A percentile compares a stretch with the other conserved stretches of the same genome.
These are phyloP conservation scores for Chaetomium sp. DNA, from an alignment of 2,329 filamentous ascomycete genomes.

Conservation along the genomic window DNA sequence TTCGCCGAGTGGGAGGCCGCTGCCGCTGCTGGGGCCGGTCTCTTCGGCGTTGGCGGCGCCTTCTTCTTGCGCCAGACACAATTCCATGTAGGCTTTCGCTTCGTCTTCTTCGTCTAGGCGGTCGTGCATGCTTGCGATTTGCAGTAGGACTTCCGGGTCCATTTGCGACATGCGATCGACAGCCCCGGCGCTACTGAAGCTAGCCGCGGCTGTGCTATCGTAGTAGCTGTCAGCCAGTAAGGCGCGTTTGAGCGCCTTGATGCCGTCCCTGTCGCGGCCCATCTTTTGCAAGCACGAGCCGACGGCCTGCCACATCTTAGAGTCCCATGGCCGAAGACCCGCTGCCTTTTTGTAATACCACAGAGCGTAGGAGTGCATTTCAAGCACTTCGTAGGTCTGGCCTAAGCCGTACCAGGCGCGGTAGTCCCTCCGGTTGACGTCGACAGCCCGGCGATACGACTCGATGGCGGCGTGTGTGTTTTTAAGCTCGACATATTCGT, in stretches of 20 bases:
- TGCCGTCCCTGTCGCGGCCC: constrained; percentile 78
- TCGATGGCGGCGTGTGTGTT: constrained; percentile 98
- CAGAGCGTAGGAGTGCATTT: constrained; percentile 94
- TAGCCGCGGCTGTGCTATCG: constrained; percentile 53
- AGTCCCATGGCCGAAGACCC: constrained; percentile 87
- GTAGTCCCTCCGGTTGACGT: constrained; percentile 93
- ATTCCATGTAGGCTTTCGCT: constrained; percentile 89
- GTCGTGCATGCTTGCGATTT: constrained; percentile 88
- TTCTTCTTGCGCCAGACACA: constrained; percentile 87
- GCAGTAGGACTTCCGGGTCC: constrained; percentile 83
- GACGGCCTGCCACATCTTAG: constrained; percentile 98
- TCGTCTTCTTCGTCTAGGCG: constrained; percentile 69
- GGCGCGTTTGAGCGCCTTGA: constrained; percentile 90
- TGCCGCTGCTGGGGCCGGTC: constrained; percentile 26
- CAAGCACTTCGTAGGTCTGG: constrained; percentile 93
- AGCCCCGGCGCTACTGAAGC: constrained; percentile 43
- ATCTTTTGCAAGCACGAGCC: constrained; percentile 88
- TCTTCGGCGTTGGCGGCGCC: constrained; percentile 42
- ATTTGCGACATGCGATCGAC: constrained; percentile 54
- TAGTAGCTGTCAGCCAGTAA: constrained; percentile 83
- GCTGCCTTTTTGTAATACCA: constrained; percentile 98
- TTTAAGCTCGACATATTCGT: constrained; percentile 97
- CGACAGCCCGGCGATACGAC: constrained; percentile 89
- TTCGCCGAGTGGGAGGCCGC: constrained; percentile 36
- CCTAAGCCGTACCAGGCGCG: constrained; percentile 96